A percentile compares a stretch with the other conserved stretches of the same genome.
Conservation (phyloP, 1,284 basidiomycete genomes). For the Somion occarium region DNA sequence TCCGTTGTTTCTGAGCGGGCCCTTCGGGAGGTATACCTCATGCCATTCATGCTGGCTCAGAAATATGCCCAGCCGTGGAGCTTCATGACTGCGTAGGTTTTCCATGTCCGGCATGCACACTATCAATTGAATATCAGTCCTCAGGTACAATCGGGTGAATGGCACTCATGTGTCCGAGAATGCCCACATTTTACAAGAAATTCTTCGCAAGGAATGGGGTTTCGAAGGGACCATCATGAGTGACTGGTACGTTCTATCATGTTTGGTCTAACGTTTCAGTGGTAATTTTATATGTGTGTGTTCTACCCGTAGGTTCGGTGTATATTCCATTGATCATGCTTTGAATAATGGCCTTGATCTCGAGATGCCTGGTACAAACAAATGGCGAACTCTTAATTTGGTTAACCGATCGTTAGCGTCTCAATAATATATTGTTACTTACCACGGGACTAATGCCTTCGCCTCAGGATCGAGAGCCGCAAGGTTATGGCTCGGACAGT, state of each 20-base stretch:
- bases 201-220: slow-evolving; percentile 75
- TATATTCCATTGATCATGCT: slow-evolving; percentile 60
- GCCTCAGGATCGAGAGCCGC: slow-evolving; percentile 41
- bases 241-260: slow-evolving; percentile 53
- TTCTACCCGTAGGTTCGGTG: slow-evolving; percentile 47
- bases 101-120: not conserved
- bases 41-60: slow-evolving; percentile 74
- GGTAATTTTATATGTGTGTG: not conserved
- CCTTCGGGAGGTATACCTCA: slow-evolving; percentile 76
- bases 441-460: not conserved
- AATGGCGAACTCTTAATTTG: slow-evolving; percentile 63
- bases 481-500: slow-evolving; percentile 65
- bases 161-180: slow-evolving; percentile 73
- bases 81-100: slow-evolving; percentile 64
- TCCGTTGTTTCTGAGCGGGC: slow-evolving; percentile 63
- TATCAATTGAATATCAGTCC: not conserved
- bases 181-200: slow-evolving; percentile 50
- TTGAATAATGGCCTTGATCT: slow-evolving; percentile 77
- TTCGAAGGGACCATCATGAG: slow-evolving; percentile 73
- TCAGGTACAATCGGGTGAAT: slow-evolving; percentile 64
- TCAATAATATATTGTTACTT: not conserved
- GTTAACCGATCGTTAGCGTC: slow-evolving; percentile 48
- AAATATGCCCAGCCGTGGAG: slow-evolving; percentile 68
- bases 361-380: slow-evolving; percentile 74
- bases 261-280: not conserved